Percentiles rank a stretch among this genome's conserved stretches.
These are phyloP conservation scores for Fistulifera solaris DNA, from an alignment of 108 stramenopile genomes.

Conservation along the genomic window DNA sequence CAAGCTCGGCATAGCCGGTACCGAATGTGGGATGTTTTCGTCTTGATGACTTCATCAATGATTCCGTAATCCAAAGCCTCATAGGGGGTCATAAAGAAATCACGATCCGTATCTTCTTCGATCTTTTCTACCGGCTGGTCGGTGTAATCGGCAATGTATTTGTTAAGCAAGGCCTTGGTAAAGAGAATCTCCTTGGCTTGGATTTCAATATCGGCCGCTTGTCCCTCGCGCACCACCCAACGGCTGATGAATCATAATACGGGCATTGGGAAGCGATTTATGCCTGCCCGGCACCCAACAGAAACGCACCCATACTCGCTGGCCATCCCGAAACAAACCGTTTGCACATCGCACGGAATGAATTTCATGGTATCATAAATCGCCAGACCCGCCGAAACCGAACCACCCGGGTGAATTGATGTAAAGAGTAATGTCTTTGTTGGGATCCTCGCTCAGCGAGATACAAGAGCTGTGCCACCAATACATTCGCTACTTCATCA, in stretches of 20 bases:
- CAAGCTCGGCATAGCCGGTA: slow-evolving; percentile 68
- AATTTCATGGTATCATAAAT: slow-evolving; percentile 83
- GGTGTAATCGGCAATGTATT: slow-evolving; percentile 89
- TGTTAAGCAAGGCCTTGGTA: slow-evolving; percentile 84
- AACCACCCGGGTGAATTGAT: slow-evolving; percentile 80
- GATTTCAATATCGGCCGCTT: slow-evolving; percentile 96
- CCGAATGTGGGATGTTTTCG: slow-evolving; percentile 84
- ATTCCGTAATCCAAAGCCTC: slow-evolving; percentile 96
- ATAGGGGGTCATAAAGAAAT: slow-evolving; percentile 97
- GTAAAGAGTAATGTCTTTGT: slow-evolving; percentile 83
- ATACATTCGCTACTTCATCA: slow-evolving; percentile 79
- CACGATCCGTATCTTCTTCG: slow-evolving; percentile 91
- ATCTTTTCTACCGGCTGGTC: slow-evolving; percentile 93
- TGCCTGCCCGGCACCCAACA: slow-evolving; percentile 82
- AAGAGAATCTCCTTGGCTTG: slow-evolving; percentile 97
- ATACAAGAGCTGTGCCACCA: slow-evolving; percentile 82
- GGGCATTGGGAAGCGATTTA: slow-evolving; percentile 80
- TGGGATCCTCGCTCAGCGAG: slow-evolving; percentile 78
- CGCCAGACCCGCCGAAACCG: slow-evolving; percentile 62
- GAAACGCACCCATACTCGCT: slow-evolving; percentile 79
- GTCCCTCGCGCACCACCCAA: slow-evolving; percentile 96
- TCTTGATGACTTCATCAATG: slow-evolving; percentile 95
- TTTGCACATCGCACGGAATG: slow-evolving; percentile 76
- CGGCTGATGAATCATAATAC: slow-evolving; percentile 99
- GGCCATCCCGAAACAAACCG: slow-evolving; percentile 87